phyloP scores from a whole-genome alignment of 768 basidiomycete species.

The Lentinula detonsa region DNA sequence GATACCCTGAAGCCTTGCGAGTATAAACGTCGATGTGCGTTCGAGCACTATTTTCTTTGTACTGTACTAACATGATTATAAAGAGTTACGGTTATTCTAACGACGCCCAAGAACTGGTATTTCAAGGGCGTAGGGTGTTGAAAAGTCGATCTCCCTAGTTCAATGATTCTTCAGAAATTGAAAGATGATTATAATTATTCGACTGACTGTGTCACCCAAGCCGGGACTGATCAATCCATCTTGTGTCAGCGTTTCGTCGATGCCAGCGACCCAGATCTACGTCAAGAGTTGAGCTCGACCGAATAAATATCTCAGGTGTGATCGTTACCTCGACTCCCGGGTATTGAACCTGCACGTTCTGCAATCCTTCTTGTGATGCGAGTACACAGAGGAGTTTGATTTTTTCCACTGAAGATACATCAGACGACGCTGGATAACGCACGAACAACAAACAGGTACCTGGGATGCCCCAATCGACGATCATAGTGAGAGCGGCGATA shows the following conservation, averaged over 20 bases:
- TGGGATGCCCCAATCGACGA: constrained; percentile 77
- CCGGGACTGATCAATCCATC: constrained; percentile 87
- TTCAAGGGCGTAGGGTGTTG: constrained; percentile 51
- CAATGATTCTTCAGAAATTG: neutral
- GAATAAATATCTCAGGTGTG: neutral
- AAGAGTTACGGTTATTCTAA: neutral
- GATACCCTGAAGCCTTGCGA: constrained; percentile 80
- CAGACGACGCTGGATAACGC: neutral
- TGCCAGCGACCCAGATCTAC: constrained; percentile 86
- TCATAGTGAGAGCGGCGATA: constrained; percentile 80
- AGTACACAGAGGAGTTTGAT: constrained; percentile 83
- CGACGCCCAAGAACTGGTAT: neutral
- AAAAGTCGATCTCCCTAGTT: constrained; percentile 79
- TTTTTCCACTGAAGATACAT: constrained; percentile 39
- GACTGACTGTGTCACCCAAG: constrained; percentile 80
- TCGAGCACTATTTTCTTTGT: neutral
- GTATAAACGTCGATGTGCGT: constrained; percentile 72
- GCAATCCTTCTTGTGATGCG: constrained; percentile 70
- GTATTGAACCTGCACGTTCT: constrained; percentile 54
- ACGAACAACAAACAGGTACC: constrained; percentile 29
- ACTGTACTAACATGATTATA: constrained; percentile 1
- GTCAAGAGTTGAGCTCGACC: neutral
- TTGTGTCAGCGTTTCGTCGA: constrained; percentile 65
- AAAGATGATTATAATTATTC: neutral
- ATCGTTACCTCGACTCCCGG: constrained; percentile 73